phyloP scores from a whole-genome alignment of 192 early-diverging fungal species.

The Coemansia sp. region DNA sequence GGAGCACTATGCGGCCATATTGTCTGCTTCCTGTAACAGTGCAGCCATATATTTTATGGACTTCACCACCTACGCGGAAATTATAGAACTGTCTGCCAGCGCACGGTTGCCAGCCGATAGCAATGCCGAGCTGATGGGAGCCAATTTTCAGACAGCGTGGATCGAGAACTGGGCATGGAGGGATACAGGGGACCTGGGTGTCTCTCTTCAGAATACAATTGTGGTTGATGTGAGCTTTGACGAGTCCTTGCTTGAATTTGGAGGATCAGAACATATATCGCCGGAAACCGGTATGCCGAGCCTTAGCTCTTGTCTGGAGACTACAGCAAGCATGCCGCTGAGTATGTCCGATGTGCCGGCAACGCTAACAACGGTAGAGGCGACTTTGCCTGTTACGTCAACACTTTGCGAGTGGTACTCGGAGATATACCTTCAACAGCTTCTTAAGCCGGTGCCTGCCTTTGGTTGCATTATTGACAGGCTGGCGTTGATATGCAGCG shows the following conservation, averaged over 20 bases:
- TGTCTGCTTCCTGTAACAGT: not conserved
- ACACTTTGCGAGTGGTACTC: conserved; percentile 31
- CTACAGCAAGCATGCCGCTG: not conserved
- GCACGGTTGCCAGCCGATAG: not conserved
- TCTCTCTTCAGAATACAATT: conserved; percentile 3
- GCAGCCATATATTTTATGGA: conserved; percentile 18
- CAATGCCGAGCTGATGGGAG: not conserved
- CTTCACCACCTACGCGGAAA: not conserved
- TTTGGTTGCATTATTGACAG: conserved; percentile 1
- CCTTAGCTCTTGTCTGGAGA: not conserved
- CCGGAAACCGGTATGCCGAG: not conserved
- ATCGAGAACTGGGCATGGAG: conserved; percentile 27
- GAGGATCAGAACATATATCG: not conserved
- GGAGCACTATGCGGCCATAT: conserved; percentile 6
- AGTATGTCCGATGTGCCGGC: not conserved
- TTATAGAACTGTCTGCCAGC: not conserved
- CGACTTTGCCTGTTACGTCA: not conserved
- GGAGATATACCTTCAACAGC: conserved; percentile 16
- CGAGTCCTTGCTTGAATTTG: not conserved
- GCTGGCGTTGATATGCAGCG: not conserved
- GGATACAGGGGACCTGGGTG: not conserved
- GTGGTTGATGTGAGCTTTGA: conserved; percentile 22
- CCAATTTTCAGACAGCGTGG: conserved; percentile 18
- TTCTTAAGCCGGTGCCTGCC: not conserved
- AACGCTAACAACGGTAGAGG: not conserved